These are phyloP conservation scores for Gliomastix tumulicola DNA, from an alignment of 2,329 filamentous ascomycete genomes.

Conservation along the genomic window DNA sequence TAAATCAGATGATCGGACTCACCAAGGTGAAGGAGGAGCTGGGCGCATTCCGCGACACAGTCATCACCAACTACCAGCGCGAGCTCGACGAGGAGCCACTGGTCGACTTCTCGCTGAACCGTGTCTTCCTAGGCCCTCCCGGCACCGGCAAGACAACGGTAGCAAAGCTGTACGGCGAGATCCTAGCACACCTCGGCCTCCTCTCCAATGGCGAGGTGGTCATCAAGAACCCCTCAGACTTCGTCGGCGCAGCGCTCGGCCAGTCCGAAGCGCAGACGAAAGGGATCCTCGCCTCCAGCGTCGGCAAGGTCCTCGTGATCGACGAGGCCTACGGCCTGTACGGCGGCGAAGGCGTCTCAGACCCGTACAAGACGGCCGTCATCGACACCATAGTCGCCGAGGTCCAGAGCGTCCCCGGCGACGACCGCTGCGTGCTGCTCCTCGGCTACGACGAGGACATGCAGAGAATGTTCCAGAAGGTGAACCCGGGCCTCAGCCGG, in stretches of 20 bases:
- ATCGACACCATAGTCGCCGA: constrained; percentile 70
- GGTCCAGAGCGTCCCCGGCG: constrained; percentile 61
- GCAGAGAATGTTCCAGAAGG: constrained; percentile 65
- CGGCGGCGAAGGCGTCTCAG: constrained; percentile 19
- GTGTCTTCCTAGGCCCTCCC: constrained; percentile 63
- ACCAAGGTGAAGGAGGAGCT: constrained; percentile 55
- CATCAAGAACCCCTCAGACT: constrained; percentile 67
- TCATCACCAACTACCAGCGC: constrained; percentile 57
- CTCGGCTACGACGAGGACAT: constrained; percentile 66
- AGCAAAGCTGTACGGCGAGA: constrained; percentile 63
- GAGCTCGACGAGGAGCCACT: constrained; percentile 55
- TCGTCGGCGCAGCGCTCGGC: constrained; percentile 57
- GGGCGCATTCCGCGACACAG: constrained; percentile 48
- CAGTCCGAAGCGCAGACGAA: constrained; percentile 67
- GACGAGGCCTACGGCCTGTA: constrained; percentile 72
- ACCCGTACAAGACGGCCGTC: constrained; percentile 53
- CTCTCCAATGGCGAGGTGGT: constrained; percentile 66
- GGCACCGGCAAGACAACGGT: constrained; percentile 75
- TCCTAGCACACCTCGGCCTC: constrained; percentile 61
- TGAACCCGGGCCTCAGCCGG: constrained; percentile 62
- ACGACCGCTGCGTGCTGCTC: constrained; percentile 66
- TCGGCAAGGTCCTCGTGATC: constrained; percentile 72
- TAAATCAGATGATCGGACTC: constrained; percentile 55
- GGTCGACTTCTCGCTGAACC: constrained; percentile 57
- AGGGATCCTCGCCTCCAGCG: constrained; percentile 56